Conservation (phyloP, 352 stramenopile species). For the Phytophthora cactorum region DNA sequence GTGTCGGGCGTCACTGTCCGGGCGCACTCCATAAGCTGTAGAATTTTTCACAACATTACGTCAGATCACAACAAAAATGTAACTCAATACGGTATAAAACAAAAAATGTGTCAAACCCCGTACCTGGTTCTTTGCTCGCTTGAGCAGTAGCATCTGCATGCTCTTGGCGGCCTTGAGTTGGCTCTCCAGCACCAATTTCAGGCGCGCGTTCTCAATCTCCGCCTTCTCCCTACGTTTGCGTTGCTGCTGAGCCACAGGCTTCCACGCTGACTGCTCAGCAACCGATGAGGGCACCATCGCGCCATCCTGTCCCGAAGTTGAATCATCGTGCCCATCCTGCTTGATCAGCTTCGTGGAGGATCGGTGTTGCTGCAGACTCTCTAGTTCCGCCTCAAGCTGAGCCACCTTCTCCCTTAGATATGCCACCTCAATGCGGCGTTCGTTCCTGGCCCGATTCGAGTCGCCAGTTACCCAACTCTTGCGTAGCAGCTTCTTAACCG, state of each 20-base stretch:
- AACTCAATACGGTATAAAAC: no score
- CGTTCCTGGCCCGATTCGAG: conserved; percentile 47
- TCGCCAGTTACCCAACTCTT: conserved; percentile 41
- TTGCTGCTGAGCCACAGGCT: conserved; percentile 38
- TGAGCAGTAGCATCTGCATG: no score
- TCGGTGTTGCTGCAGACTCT: conserved; percentile 32
- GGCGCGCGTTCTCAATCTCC: no score
- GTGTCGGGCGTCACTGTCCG: no score
- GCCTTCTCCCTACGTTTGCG: no score
- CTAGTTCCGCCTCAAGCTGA: conserved; percentile 39
- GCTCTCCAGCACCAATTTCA: no score
- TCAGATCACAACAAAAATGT: no score
- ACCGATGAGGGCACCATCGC: conserved; percentile 11
- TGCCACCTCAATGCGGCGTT: conserved; percentile 47
- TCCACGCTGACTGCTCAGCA: conserved; percentile 36
- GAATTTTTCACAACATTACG: no score
- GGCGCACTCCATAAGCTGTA: no score
- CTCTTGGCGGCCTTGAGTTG: no score
- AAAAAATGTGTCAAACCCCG: no score
- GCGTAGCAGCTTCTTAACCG: conserved; percentile 41
- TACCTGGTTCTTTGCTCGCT: no score
- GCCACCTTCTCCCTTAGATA: conserved; percentile 46
- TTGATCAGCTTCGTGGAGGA: conserved; percentile 26
- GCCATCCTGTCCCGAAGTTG: conserved; percentile 6
- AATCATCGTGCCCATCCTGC: conserved; percentile 26